phyloP scores from a whole-genome alignment of 257 asterid species.

The Penstemon barbatus region DNA sequence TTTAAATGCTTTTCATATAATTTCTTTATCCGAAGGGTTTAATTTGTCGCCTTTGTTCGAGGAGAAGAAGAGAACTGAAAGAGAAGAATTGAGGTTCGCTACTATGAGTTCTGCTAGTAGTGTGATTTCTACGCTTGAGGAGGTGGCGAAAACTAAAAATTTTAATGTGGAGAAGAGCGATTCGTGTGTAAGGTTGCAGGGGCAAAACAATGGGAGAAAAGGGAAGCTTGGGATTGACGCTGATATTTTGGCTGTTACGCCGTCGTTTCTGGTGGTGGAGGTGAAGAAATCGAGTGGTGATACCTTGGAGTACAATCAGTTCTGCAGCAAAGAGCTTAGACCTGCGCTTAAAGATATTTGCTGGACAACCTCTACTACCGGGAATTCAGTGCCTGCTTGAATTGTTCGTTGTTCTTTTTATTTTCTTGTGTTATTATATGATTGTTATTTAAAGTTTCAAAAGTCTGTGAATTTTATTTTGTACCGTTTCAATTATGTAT shows the following conservation, averaged over 20 bases:
- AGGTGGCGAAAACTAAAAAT: conserved; percentile 46
- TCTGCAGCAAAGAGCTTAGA: conserved; percentile 52
- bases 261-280: conserved; percentile 49
- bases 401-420: background rate
- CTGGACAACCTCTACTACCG: conserved; percentile 39
- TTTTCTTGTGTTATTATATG: background rate
- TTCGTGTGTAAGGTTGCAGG: conserved; percentile 47
- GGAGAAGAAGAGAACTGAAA: conserved; percentile 44
- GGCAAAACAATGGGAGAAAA: conserved; percentile 44
- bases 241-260: conserved; percentile 44
- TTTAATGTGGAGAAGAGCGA: conserved; percentile 46
- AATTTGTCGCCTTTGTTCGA: conserved; percentile 56
- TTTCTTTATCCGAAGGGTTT: conserved; percentile 54
- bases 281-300: conserved; percentile 58
- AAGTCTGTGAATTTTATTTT: background rate
- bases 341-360: conserved; percentile 55
- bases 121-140: conserved; percentile 48
- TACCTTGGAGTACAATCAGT: conserved; percentile 51
- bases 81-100: conserved; percentile 47
- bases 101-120: conserved; percentile 46
- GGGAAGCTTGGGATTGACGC: conserved; percentile 59
- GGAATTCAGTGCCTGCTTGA: conserved; percentile 31
- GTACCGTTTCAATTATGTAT: too few relatives aligned
- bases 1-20: conserved; percentile 54
- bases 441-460: background rate